Conservation (phyloP, 2,329 filamentous ascomycete species). For the Sclerotinia minor region DNA sequence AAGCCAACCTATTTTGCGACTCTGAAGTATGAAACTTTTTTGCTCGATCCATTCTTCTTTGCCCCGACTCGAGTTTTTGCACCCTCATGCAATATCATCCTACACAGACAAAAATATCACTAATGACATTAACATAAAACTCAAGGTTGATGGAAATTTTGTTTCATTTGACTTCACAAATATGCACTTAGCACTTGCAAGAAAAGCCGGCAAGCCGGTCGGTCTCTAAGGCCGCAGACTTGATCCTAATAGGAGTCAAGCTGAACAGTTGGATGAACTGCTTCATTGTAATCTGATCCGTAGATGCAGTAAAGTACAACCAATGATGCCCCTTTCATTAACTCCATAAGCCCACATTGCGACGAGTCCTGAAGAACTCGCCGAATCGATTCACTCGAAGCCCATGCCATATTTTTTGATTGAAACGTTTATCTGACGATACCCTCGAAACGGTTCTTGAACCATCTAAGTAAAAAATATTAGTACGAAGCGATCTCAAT, state of each 20-base stretch:
- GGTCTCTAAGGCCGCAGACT: slow-evolving; percentile 70
- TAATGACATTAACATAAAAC: background rate
- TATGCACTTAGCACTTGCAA: slow-evolving; percentile 29
- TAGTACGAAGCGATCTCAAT: background rate
- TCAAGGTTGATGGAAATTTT: slow-evolving; percentile 2
- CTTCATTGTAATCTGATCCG: slow-evolving; percentile 45
- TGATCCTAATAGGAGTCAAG: slow-evolving; percentile 53
- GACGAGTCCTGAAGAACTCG: slow-evolving; percentile 22
- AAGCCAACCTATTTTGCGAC: too few relatives aligned
- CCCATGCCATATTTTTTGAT: slow-evolving; percentile 16
- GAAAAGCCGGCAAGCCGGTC: slow-evolving; percentile 69
- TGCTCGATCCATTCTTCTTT: background rate
- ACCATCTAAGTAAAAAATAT: slow-evolving; percentile 59
- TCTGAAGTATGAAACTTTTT: background rate
- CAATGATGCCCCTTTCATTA: slow-evolving; percentile 35
- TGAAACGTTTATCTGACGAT: slow-evolving; percentile 83
- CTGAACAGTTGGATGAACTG: slow-evolving; percentile 49
- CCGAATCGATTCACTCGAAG: slow-evolving; percentile 24
- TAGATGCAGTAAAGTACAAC: slow-evolving; percentile 40
- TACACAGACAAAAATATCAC: background rate
- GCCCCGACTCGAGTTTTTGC: background rate
- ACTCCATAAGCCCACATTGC: slow-evolving; percentile 37
- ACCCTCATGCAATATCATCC: background rate
- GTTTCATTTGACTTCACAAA: slow-evolving; percentile 14
- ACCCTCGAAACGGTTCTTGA: slow-evolving; percentile 65